These are phyloP conservation scores for Eimeria mitis DNA, from an alignment of 169 alveolate genomes.

Conservation along the genomic window DNA sequence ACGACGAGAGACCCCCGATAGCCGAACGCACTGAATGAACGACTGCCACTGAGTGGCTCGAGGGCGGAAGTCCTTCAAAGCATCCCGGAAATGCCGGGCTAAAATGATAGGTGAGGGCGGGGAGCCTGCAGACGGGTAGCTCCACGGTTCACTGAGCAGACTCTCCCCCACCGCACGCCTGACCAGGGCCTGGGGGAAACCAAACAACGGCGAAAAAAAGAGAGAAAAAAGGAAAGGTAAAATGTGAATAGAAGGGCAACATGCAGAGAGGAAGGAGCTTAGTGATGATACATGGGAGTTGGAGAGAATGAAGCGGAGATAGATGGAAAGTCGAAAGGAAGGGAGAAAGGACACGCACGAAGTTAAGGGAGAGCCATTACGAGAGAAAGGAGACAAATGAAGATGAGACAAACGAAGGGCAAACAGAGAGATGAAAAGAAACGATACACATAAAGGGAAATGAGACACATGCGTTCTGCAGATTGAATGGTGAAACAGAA, in stretches of 20 bases:
- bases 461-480: background rate
- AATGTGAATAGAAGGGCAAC: background rate
- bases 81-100: constrained; percentile 23
- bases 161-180: constrained; percentile 55
- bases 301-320: background rate
- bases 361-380: too few species aligned
- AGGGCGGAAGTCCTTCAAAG: constrained; percentile 33
- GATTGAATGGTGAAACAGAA: background rate
- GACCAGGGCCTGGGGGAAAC: constrained; percentile 34
- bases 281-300: background rate
- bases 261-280: background rate
- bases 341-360: too few species aligned
- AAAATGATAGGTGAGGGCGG: background rate
- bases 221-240: background rate
- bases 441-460: background rate
- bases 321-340: too few species aligned
- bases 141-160: background rate
- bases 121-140: background rate
- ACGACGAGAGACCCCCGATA: too few species aligned
- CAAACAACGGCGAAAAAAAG: background rate
- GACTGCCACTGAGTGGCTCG: constrained; percentile 52
- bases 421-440: background rate
- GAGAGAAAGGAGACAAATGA: background rate
- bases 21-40: constrained; percentile 41
- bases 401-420: too few species aligned